These are phyloP conservation scores for Botryotinia convoluta DNA, from an alignment of 2,329 filamentous ascomycete species.

Conservation along the genomic window DNA sequence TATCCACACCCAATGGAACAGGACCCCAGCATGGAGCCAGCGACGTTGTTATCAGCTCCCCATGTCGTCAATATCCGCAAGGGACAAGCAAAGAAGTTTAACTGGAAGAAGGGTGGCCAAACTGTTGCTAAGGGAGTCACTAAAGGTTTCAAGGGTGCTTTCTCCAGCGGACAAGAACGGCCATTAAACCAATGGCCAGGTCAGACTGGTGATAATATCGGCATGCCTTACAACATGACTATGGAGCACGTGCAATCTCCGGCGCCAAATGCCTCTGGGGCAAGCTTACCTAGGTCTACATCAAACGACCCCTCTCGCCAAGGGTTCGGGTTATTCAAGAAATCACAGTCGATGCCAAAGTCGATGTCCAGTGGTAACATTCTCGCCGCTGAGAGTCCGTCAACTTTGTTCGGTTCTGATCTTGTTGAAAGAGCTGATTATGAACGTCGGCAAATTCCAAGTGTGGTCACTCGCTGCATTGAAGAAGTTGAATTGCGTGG, in stretches of 20 bases:
- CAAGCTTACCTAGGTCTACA: constrained; percentile 29
- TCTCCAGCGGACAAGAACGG: constrained; percentile 56
- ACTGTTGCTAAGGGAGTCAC: constrained; percentile 91
- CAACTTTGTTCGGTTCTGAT: constrained; percentile 81
- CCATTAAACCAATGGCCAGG: constrained; percentile 49
- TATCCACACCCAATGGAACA: constrained; percentile 39
- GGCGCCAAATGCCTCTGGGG: constrained; percentile 26
- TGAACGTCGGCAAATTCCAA: constrained; percentile 85
- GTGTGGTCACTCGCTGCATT: constrained; percentile 88
- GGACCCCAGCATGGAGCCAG: constrained; percentile 36
- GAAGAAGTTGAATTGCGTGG: constrained; percentile 94
- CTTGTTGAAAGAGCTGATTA: constrained; percentile 80
- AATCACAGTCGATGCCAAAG: constrained; percentile 46
- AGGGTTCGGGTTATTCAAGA: constrained; percentile 66
- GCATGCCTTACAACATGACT: constrained; percentile 69
- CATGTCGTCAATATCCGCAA: constrained; percentile 95
- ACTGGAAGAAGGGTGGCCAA: constrained; percentile 97
- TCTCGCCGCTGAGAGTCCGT: constrained; percentile 50
- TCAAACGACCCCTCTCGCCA: constrained; percentile 34
- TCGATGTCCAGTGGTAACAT: constrained; percentile 45
- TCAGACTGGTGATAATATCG: constrained; percentile 61
- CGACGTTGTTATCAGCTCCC: constrained; percentile 52
- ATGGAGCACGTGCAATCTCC: constrained; percentile 52
- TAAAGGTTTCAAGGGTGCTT: constrained; percentile 91
- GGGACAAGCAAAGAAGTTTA: constrained; percentile 88